Conservation (phyloP, 2,329 filamentous ascomycete genomes). For the Mollisiaceae sp. region DNA sequence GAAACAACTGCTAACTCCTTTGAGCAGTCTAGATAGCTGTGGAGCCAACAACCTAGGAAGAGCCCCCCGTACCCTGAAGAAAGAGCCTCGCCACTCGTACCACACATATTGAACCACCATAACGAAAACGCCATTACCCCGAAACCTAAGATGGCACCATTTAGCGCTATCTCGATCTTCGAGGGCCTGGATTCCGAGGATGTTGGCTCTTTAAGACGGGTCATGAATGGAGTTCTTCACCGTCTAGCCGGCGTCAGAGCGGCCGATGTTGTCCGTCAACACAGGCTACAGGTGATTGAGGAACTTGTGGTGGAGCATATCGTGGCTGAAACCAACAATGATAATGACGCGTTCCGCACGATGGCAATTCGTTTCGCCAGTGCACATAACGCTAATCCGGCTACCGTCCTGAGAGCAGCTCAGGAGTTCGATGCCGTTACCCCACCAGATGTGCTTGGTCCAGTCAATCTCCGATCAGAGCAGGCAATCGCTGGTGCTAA, state of each 20-base stretch:
- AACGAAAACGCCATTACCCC: neutral
- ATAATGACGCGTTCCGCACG: neutral
- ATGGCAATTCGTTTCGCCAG: neutral
- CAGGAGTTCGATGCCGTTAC: neutral
- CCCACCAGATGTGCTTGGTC: neutral
- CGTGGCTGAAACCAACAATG: neutral
- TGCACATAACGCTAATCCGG: neutral
- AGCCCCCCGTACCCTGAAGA: no score
- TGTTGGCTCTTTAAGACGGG: neutral
- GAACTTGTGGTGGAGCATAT: neutral
- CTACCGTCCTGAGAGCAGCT: neutral
- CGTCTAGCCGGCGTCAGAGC: neutral
- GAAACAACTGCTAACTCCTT: no score
- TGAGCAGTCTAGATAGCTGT: no score
- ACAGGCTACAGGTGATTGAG: neutral
- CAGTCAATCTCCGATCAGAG: neutral
- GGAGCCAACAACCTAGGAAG: neutral
- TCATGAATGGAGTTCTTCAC: slow-evolving; percentile 1
- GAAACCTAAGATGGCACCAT: neutral
- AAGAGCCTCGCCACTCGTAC: no score
- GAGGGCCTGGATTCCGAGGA: neutral
- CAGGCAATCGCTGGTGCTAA: neutral
- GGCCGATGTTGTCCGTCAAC: neutral
- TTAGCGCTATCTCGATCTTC: neutral
- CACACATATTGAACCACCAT: neutral